Conservation (phyloP, 2,329 filamentous ascomycete species). For the Cladosporium cucumerinum region DNA sequence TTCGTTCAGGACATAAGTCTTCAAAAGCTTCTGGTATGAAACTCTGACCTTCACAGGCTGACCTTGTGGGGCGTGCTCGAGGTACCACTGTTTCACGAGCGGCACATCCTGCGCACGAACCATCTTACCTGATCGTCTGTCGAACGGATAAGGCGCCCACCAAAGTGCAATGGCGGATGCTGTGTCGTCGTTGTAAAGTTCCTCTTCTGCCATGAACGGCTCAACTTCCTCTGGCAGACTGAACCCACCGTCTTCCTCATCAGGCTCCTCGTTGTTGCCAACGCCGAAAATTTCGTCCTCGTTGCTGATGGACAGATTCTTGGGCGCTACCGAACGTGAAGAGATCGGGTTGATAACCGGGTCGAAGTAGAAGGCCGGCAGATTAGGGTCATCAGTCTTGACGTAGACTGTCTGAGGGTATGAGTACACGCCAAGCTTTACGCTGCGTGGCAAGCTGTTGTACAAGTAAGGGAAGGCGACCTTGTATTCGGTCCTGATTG, state of each 20-base stretch:
- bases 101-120: constrained; percentile 96
- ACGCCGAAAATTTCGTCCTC: constrained; percentile 90
- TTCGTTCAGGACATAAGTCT: constrained; percentile 94
- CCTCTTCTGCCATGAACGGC: constrained; percentile 86
- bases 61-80: constrained; percentile 87
- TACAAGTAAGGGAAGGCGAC: constrained; percentile 94
- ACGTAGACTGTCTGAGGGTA: constrained; percentile 91
- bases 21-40: constrained; percentile 95
- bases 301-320: constrained; percentile 86
- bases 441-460: constrained; percentile 91
- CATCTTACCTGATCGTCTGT: constrained; percentile 91
- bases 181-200: constrained; percentile 84
- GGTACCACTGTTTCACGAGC: constrained; percentile 95
- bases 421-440: constrained; percentile 90
- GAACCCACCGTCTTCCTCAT: constrained; percentile 54
- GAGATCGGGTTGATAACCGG: constrained; percentile 98
- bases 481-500: constrained; percentile 91
- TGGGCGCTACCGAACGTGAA: constrained; percentile 86
- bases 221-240: constrained; percentile 74
- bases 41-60: constrained; percentile 97
- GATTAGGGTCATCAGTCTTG: constrained; percentile 77
- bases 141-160: constrained; percentile 98
- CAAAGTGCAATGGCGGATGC: constrained; percentile 87
- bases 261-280: constrained; percentile 77
- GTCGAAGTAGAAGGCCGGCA: constrained; percentile 97